Evolutionary conservation across 2,329 filamentous ascomycete species (phyloP), one percentile per base, ranked within the genome.

Genomic region (Xylariomycetidae sp.): DNA sequence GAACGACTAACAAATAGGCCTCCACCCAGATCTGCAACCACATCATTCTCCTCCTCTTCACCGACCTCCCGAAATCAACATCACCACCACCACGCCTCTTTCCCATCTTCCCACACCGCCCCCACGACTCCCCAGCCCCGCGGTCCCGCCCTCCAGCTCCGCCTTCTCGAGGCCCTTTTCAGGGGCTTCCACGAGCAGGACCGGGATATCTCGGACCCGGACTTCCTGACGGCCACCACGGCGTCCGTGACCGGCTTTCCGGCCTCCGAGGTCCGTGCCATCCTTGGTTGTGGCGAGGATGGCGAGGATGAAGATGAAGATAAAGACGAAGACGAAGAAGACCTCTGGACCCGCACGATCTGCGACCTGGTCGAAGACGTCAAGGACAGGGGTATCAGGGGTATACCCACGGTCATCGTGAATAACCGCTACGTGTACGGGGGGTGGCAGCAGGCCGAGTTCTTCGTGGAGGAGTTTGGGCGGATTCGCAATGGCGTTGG

Each of bases 321-420:
- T 16, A 40, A 31, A 17, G 34, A 22, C 4, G 44, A 45, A 15
- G 39, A 45, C 8, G 42, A 45, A 19, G 47, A 43, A 38, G 40
- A 38, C 10, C 20, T 65, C 67, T 54, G 62, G 59, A 56, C 51
- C 59, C 34, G 19, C 15, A 41, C 46, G n/a, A 36, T 57, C 27
- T 49, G 55, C 33, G 34, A 14, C 11, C 45, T 56, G 12, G 42
- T 38, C 28, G 41, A 44, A 12, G 45, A 52, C 17, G 50, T 51
- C 16, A 39, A 46, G 23, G 31, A 25, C 27, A 44, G 44, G 15
- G 29, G 45, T 42, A 61, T 89, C 33, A 68, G 67, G 36, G 85
- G 84, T 0, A 84, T 89, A 45, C 85, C 85, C 12, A 80, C 82
- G 46, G 86, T 86, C 49, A 79, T 78, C 2, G 70, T 90, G 31